Evolutionary conservation across 306 rosid species (phyloP).

Genomic region (Vicia sativa): DNA sequence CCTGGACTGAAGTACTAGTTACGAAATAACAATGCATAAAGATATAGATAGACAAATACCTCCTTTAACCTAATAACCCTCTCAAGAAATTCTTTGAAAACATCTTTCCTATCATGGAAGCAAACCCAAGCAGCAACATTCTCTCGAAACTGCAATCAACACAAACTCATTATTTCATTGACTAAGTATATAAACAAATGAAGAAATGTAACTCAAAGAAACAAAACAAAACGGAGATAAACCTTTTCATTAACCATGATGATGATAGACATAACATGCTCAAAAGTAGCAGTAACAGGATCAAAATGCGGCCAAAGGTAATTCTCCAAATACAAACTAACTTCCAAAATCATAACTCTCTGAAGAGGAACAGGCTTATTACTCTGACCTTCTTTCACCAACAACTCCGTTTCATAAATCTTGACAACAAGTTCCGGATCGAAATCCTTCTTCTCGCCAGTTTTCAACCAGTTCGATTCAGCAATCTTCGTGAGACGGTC

Average conservation of each 20-base stretch:
- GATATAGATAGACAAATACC: constrained; percentile 51
- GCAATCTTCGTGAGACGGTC: constrained; percentile 92
- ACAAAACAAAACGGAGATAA: background rate
- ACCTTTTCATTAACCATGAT: constrained; percentile 96
- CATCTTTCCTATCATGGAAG: constrained; percentile 77
- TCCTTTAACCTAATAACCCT: constrained; percentile 86
- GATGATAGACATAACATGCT: constrained; percentile 94
- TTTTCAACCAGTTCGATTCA: constrained; percentile 67
- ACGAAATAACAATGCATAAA: background rate
- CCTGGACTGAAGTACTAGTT: background rate
- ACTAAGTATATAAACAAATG: background rate
- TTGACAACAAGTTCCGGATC: constrained; percentile 68
- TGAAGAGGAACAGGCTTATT: constrained; percentile 81
- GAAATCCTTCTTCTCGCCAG: constrained; percentile 54
- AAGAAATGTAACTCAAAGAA: background rate
- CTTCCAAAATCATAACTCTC: constrained; percentile 94
- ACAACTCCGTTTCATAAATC: constrained; percentile 75
- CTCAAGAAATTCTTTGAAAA: constrained; percentile 79
- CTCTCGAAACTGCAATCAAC: constrained; percentile 76
- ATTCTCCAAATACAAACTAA: constrained; percentile 93
- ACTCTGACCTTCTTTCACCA: constrained; percentile 71
- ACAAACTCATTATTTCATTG: constrained; percentile 1
- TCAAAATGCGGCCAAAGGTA: constrained; percentile 85
- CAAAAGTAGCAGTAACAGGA: constrained; percentile 65
- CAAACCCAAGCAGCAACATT: constrained; percentile 96